These are phyloP conservation scores for Endoconidiophora polonica DNA, from an alignment of 2,329 filamentous ascomycete species.

Conservation along the genomic window DNA sequence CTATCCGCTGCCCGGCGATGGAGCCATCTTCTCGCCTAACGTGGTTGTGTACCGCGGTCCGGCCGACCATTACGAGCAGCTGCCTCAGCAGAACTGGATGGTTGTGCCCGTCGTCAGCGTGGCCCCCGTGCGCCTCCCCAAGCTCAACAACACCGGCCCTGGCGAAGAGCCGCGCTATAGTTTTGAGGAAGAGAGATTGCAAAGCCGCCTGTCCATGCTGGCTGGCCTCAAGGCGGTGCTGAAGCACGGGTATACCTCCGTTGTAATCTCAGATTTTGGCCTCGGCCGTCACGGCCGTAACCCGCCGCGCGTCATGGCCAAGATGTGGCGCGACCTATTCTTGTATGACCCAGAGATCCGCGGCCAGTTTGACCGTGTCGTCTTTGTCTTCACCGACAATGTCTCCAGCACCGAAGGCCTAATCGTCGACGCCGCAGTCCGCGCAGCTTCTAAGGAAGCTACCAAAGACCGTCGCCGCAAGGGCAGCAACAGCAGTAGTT, in stretches of 20 bases:
- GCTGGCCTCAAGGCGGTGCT: constrained; percentile 54
- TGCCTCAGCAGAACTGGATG: constrained; percentile 34
- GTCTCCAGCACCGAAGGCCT: constrained; percentile 34
- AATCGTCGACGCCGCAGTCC: constrained; percentile 28
- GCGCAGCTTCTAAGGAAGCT: constrained; percentile 28
- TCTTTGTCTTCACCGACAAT: constrained; percentile 47
- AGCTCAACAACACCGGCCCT: constrained; percentile 38
- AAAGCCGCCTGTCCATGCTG: constrained; percentile 58
- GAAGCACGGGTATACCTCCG: constrained; percentile 36
- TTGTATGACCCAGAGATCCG: constrained; percentile 45
- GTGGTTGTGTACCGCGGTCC: constrained; percentile 60
- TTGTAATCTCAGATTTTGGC: constrained; percentile 49
- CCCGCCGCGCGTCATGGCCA: constrained; percentile 45
- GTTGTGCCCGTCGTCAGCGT: constrained; percentile 58
- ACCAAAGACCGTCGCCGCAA: constrained; percentile 21
- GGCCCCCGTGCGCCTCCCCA: constrained; percentile 54
- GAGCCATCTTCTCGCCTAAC: constrained; percentile 51
- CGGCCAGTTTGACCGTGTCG: constrained; percentile 43
- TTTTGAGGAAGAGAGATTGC: constrained; percentile 51
- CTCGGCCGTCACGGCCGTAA: constrained; percentile 48
- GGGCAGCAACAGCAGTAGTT: constrained; percentile 16
- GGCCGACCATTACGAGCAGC: constrained; percentile 45
- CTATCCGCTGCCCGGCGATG: constrained; percentile 55
- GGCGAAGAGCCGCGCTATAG: constrained; percentile 38
- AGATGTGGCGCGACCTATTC: constrained; percentile 49